Evolutionary conservation across 768 basidiomycete species (phyloP), one percentile per base, ranked within the genome.

Genomic region (Crepidotus variabilis): DNA sequence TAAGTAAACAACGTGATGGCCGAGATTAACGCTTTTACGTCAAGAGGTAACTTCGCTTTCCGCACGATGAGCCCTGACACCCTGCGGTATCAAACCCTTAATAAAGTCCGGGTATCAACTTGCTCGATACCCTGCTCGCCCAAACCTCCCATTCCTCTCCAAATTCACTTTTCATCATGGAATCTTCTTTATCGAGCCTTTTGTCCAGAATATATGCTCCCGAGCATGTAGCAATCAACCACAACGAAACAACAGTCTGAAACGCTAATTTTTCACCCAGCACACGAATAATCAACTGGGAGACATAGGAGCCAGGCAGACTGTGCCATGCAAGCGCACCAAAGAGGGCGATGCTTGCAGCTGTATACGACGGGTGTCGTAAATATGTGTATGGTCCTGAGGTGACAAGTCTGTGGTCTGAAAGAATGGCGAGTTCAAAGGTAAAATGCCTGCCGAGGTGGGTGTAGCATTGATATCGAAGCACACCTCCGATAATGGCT

Each of bases 361-460:
- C 46, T 0, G 52, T 53, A 20, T 53, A 53, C 8, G 52, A 53
- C 18, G 52, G 52, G 21, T 53, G 52, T 24, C 52, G 52, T 6
- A 53, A 34, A 18, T 45, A 13, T 20, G 39, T 32, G 52, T 53
- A 53, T 9, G 52, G 52, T 16, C 52, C 52, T 6, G 33, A 45
- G n/a, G 35, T 53, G 23, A 53, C 46, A 6, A 53, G 24, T 28
- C 24, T 20, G 24, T 53, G 52, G 35, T 53, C 46, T 22, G 16
- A 22, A 8, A 24, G 52, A 46, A 53, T 53, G 22, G 39, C 52
- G n/a, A 53, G 39, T 53, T 53, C 52, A 45, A 53, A 53, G 0
- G 52, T 53, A 45, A 53, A 53, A 20, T 45, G n/a, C n/a, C 39
- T 39, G 10, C 52, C 52, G 10, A 53, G 21, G n/a, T 39, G 39